phyloP scores from a whole-genome alignment of 306 rosid species.

The Vicia sativa region DNA sequence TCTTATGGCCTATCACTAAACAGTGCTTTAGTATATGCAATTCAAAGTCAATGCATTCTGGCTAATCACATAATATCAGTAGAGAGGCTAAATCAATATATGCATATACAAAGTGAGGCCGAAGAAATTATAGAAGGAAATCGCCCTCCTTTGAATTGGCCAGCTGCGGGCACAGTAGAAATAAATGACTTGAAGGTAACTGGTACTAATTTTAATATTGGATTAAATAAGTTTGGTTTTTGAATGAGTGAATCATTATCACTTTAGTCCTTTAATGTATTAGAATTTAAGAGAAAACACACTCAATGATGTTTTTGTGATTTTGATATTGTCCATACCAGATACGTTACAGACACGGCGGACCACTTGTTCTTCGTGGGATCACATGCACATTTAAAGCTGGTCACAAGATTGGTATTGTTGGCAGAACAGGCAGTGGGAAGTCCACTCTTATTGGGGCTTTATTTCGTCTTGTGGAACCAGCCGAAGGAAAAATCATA shows the following conservation, averaged over 20 bases:
- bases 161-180: constrained; percentile 63
- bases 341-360: constrained; percentile 57
- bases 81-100: constrained; percentile 67
- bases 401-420: constrained; percentile 58
- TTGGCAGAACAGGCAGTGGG: no score
- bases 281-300: no score
- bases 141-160: no score
- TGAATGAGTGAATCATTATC: no score
- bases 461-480: constrained; percentile 42
- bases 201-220: background rate
- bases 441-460: no score
- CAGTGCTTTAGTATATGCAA: constrained; percentile 52
- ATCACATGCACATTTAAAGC: constrained; percentile 74
- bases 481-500: constrained; percentile 59
- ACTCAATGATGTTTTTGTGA: no score
- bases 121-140: no score
- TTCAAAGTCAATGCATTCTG: constrained; percentile 64
- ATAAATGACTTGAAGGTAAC: constrained; percentile 66
- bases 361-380: constrained; percentile 73
- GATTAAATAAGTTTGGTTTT: no score
- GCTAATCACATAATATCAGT: constrained; percentile 76
- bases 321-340: constrained; percentile 34
- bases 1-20: constrained; percentile 84
- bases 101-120: no score
- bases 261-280: no score